Conservation (phyloP, 163 green algal genomes). For the Smithsoniella earleae region DNA sequence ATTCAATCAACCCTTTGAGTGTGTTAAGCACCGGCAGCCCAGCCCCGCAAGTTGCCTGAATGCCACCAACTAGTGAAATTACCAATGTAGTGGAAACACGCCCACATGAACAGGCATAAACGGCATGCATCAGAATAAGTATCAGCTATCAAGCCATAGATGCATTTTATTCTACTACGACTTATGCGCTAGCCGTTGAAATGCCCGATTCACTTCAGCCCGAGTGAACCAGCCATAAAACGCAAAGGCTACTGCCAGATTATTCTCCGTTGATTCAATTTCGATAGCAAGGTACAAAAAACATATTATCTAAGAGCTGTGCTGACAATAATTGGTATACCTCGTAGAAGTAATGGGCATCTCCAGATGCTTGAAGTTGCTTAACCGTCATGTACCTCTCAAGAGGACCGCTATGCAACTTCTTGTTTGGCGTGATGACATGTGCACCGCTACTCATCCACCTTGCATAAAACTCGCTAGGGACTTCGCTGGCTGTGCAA, state of each 20-base stretch:
- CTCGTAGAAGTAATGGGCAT: conserved; percentile 98
- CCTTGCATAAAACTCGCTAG: conserved; percentile 16
- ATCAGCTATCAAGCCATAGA: too few relatives aligned
- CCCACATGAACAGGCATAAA: too few relatives aligned
- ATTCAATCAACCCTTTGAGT: conserved; percentile 78
- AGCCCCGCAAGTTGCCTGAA: conserved; percentile 68
- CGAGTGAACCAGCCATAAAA: too few relatives aligned
- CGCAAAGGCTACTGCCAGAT: too few relatives aligned
- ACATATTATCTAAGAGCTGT: too few relatives aligned
- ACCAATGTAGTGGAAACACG: too few relatives aligned
- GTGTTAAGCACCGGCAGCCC: conserved; percentile 90
- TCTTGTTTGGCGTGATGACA: conserved; percentile 99
- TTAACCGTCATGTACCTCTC: conserved; percentile 52
- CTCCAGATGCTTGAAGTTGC: conserved; percentile 67
- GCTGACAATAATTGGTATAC: conserved; percentile 33
- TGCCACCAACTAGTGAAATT: neutral
- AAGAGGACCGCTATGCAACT: conserved; percentile 75
- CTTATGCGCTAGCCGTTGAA: too few relatives aligned
- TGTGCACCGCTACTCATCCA: conserved; percentile 65
- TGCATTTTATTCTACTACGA: too few relatives aligned
- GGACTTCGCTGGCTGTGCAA: conserved; percentile 6
- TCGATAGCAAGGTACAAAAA: too few relatives aligned
- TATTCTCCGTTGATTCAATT: too few relatives aligned
- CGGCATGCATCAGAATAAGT: too few relatives aligned
- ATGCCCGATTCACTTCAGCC: too few relatives aligned